A percentile compares a stretch with the other conserved stretches of the same genome.
phyloP scores from a whole-genome alignment of 139 green algal species.

The Trebouxia sp. region DNA sequence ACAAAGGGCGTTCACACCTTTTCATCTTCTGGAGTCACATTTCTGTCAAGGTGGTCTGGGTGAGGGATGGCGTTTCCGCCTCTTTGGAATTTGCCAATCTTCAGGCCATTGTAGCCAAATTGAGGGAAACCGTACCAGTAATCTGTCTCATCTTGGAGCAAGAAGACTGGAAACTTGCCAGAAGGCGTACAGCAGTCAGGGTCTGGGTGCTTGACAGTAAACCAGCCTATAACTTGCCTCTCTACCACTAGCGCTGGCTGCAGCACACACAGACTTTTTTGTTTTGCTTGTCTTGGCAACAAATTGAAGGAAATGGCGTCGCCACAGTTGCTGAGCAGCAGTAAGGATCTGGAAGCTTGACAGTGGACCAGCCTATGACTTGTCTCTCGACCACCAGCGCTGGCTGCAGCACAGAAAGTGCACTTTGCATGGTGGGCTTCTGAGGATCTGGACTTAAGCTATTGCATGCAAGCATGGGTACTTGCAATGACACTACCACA shows the following conservation, averaged over 20 bases:
- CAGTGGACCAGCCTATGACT: constrained; percentile 38
- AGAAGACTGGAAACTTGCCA: constrained; percentile 34
- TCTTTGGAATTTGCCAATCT: constrained; percentile 56
- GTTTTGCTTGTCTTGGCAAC: no score
- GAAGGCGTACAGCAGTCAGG: constrained; percentile 28
- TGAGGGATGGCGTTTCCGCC: constrained; percentile 36
- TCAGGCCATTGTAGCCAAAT: constrained; percentile 47
- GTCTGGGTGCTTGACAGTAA: constrained; percentile 11
- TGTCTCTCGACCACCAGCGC: constrained; percentile 12
- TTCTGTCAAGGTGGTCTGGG: constrained; percentile 47
- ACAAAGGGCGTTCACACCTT: constrained; percentile 36
- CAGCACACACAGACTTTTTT: not conserved
- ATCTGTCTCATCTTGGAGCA: constrained; percentile 14
- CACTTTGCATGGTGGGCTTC: not conserved
- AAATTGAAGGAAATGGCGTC: no score
- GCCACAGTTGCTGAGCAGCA: no score
- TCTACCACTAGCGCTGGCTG: not conserved
- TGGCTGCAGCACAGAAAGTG: not conserved
- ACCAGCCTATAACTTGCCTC: constrained; percentile 39
- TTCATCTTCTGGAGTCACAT: constrained; percentile 50
- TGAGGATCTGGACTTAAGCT: not conserved
- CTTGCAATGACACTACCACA: no score
- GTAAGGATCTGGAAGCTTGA: not conserved
- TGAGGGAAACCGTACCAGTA: constrained; percentile 68
- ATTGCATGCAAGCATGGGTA: no score